Conservation (phyloP, 805 yeast species). For the Myxozyma kluyveri region DNA sequence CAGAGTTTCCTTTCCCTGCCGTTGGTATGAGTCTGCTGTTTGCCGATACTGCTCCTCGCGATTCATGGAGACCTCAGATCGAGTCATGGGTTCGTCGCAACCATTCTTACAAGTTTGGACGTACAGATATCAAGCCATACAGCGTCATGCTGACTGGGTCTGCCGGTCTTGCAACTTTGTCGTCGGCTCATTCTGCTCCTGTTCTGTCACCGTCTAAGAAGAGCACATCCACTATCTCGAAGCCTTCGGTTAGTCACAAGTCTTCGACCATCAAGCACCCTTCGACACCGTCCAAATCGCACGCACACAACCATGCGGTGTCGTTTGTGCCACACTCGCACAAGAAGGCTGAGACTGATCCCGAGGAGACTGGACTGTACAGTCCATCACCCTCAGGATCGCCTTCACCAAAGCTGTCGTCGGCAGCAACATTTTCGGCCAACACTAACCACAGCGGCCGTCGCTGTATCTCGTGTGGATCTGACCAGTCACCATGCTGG, state of each 20-base stretch:
- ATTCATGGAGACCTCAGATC: constrained; percentile 41
- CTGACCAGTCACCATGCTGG: constrained; percentile 96
- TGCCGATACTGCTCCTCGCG: constrained; percentile 42
- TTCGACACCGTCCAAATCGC: not conserved
- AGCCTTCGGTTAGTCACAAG: not conserved
- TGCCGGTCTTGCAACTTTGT: not conserved
- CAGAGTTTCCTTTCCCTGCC: constrained; percentile 23
- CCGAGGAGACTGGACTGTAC: constrained; percentile 9
- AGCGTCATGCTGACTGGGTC: not conserved
- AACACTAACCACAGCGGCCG: constrained; percentile 37
- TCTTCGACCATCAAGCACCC: not conserved
- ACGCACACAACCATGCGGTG: not conserved
- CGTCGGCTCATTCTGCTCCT: constrained; percentile 1
- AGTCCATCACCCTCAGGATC: constrained; percentile 15
- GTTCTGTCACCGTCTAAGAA: constrained; percentile 5
- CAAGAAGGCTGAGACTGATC: not conserved
- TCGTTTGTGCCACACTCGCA: not conserved
- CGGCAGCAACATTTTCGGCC: constrained; percentile 3
- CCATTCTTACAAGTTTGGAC: constrained; percentile 34
- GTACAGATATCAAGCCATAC: constrained; percentile 15
- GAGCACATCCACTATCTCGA: not conserved
- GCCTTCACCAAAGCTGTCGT: constrained; percentile 18
- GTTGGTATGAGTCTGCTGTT: constrained; percentile 32
- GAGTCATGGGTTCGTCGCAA: constrained; percentile 40
- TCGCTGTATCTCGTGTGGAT: constrained; percentile 84